Percentiles rank a stretch among this genome's conserved stretches.
These are phyloP conservation scores for Phyllosticta paracitricarpa DNA, from an alignment of 2,329 filamentous ascomycete genomes.

Conservation along the genomic window DNA sequence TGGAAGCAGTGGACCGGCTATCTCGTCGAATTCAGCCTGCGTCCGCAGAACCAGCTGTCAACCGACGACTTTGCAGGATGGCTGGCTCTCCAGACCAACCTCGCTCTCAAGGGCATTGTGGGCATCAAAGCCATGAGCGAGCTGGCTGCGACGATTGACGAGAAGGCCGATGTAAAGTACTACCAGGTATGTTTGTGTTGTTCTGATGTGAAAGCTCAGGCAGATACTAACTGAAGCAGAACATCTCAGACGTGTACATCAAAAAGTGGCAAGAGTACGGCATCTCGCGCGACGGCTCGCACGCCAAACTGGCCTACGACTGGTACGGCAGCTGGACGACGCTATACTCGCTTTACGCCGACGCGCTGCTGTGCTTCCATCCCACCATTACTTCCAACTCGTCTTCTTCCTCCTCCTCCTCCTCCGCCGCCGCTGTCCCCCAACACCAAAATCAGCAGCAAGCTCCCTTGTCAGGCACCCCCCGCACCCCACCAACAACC, in stretches of 20 bases:
- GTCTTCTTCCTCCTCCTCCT: constrained; percentile 9
- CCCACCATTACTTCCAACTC: constrained; percentile 35
- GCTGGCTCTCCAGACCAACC: constrained; percentile 68
- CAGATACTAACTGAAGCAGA: constrained; percentile 20
- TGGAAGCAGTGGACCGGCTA: constrained; percentile 73
- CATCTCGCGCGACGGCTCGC: constrained; percentile 57
- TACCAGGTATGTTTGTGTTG: constrained; percentile 37
- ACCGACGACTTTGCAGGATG: constrained; percentile 80
- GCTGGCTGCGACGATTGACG: constrained; percentile 53
- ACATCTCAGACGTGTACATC: constrained; percentile 58
- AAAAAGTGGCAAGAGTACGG: constrained; percentile 61
- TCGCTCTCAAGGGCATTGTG: constrained; percentile 75
- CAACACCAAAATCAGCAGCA: constrained; percentile 35
- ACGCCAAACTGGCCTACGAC: constrained; percentile 71
- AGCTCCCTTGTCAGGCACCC: constrained; percentile 13
- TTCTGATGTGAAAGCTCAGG: not conserved
- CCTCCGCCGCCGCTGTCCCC: not conserved
- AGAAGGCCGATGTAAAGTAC: constrained; percentile 45
- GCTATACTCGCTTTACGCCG: constrained; percentile 76
- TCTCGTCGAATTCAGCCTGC: constrained; percentile 62
- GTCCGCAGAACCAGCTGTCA: constrained; percentile 66
- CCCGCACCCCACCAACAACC: constrained; percentile 21
- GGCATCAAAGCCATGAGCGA: constrained; percentile 70
- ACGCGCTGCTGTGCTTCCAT: constrained; percentile 74
- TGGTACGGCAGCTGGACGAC: constrained; percentile 75